Conservation (phyloP, 306 rosid genomes). For the Abrus precatorius region DNA sequence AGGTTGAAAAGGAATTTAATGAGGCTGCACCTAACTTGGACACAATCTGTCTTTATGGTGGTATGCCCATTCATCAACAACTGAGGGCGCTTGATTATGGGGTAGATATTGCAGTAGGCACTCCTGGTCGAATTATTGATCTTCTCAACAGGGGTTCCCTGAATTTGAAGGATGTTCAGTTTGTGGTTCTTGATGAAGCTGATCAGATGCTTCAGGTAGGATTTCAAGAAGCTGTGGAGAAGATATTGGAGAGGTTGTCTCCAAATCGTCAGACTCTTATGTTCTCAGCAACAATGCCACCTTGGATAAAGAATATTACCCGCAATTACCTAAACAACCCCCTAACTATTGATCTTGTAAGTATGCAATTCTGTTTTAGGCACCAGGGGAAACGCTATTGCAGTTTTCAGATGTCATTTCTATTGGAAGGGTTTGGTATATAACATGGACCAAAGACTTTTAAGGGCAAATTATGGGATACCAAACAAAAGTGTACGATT, state of each 20-base stretch:
- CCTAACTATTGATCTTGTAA: slow-evolving; percentile 87
- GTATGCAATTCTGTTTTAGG: slow-evolving; percentile 44
- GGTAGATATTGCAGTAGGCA: slow-evolving; percentile 94
- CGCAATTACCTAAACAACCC: slow-evolving; percentile 82
- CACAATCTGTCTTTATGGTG: slow-evolving; percentile 96
- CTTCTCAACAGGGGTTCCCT: slow-evolving; percentile 89
- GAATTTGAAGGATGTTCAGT: slow-evolving; percentile 85
- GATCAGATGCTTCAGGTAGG: slow-evolving; percentile 99
- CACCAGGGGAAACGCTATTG: slow-evolving; percentile 9
- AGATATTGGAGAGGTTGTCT: slow-evolving; percentile 82
- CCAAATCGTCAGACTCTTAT: slow-evolving; percentile 84
- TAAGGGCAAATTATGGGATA: not conserved
- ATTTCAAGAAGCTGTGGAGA: slow-evolving; percentile 95
- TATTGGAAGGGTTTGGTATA: not conserved
- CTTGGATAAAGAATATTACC: slow-evolving; percentile 81
- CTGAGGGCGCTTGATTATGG: slow-evolving; percentile 93
- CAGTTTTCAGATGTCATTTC: slow-evolving; percentile 25
- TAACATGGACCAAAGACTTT: not conserved
- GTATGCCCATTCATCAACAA: slow-evolving; percentile 81
- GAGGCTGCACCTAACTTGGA: slow-evolving; percentile 91
- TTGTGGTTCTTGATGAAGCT: slow-evolving; percentile 94
- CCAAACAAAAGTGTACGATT: slow-evolving; percentile 22
- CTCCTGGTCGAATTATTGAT: slow-evolving; percentile 96
- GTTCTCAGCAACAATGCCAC: slow-evolving; percentile 99
- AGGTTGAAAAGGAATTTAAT: slow-evolving; percentile 87